A percentile compares a stretch with the other conserved stretches of the same genome.
phyloP scores from a whole-genome alignment of 371 early-diverging fungal species.

The Basidiobolus heterosporus region DNA sequence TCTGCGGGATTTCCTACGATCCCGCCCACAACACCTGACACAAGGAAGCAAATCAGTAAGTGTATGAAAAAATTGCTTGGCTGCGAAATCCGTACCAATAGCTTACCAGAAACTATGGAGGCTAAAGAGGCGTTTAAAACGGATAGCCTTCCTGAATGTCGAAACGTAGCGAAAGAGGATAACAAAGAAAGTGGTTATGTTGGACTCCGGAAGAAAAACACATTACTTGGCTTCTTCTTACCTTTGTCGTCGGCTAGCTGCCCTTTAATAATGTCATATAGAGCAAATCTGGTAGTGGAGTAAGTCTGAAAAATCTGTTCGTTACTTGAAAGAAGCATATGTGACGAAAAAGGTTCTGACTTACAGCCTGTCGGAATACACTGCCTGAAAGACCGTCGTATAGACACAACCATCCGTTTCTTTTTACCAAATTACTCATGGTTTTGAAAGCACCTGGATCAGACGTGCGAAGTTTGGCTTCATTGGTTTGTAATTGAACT shows the following conservation, averaged over 20 bases:
- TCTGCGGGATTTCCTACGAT: slow-evolving; percentile 72
- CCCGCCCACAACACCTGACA: slow-evolving; percentile 52
- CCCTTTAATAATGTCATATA: slow-evolving; percentile 47
- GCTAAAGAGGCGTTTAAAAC: too few relatives aligned
- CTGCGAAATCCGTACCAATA: too few relatives aligned
- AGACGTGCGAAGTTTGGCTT: slow-evolving; percentile 19
- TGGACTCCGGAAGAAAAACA: too few relatives aligned
- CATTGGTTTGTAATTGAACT: slow-evolving; percentile 64
- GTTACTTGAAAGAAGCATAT: too few relatives aligned
- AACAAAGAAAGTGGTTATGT: too few relatives aligned
- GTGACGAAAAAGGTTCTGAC: background rate
- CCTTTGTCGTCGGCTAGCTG: background rate
- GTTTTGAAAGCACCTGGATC: slow-evolving; percentile 25
- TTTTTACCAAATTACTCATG: slow-evolving; percentile 23
- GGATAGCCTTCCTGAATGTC: too few relatives aligned
- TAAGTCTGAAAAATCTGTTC: slow-evolving; percentile 25
- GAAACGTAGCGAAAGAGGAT: too few relatives aligned
- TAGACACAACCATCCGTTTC: slow-evolving; percentile 33
- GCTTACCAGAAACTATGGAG: too few relatives aligned
- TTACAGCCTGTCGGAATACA: slow-evolving; percentile 41
- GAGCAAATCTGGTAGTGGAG: slow-evolving; percentile 61
- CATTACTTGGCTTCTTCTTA: too few relatives aligned
- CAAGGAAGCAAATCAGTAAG: too few relatives aligned
- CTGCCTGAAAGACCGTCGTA: slow-evolving; percentile 58
- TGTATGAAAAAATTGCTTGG: too few relatives aligned